phyloP scores from a whole-genome alignment of 176 grass and related monocot genomes.

The Leersia perrieri region DNA sequence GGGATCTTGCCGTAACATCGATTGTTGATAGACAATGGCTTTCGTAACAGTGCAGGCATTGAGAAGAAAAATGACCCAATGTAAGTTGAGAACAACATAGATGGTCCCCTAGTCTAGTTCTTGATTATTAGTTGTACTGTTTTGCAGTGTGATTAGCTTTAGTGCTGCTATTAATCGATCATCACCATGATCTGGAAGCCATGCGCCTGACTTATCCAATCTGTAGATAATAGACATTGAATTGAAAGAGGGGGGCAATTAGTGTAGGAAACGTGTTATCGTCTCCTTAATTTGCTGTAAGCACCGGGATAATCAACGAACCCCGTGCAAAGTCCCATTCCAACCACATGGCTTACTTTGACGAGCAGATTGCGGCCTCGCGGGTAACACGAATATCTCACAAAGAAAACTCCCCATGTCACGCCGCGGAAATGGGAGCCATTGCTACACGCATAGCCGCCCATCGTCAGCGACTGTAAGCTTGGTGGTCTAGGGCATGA shows the following conservation, averaged over 20 bases:
- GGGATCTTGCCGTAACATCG: not conserved
- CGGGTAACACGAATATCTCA: no score
- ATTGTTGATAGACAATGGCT: not conserved
- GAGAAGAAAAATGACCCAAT: not conserved
- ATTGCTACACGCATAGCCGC: no score
- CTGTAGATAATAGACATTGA: no score
- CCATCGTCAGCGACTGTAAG: no score
- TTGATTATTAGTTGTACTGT: not conserved
- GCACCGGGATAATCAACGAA: no score
- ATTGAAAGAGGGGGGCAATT: no score
- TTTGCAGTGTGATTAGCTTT: not conserved
- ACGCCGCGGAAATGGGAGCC: no score
- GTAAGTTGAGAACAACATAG: not conserved
- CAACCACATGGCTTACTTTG: not conserved
- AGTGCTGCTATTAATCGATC: not conserved
- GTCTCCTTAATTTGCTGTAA: not conserved
- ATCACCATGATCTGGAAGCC: no score
- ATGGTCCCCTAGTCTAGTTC: not conserved
- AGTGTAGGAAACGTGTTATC: no score
- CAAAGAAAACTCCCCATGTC: no score
- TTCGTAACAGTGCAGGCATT: not conserved
- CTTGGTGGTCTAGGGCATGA: no score
- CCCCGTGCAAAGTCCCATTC: no score
- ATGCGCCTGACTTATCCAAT: not conserved
- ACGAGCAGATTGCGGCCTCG: not conserved